phyloP scores from a whole-genome alignment of 169 alveolate genomes.

The Pseudocohnilembus persalinus region DNA sequence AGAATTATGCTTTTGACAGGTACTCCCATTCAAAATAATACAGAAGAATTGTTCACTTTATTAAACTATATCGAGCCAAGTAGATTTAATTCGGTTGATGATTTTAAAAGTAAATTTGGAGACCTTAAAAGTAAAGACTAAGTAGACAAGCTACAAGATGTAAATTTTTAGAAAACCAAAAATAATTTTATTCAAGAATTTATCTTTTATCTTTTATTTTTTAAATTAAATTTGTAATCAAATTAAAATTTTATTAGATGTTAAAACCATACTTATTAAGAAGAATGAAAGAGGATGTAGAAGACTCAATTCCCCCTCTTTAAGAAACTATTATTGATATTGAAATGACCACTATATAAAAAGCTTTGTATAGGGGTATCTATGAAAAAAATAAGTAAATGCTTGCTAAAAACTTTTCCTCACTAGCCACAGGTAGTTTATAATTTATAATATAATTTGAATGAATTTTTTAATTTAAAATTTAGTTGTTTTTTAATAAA shows the following conservation, averaged over 20 bases:
- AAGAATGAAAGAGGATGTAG: constrained; percentile 90
- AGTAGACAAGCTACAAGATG: constrained; percentile 74
- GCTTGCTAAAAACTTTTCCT: constrained; percentile 61
- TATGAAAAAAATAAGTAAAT: constrained; percentile 82
- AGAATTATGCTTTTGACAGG: constrained; percentile 88
- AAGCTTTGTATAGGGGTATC: constrained; percentile 87
- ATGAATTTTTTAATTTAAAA: too few relatives aligned
- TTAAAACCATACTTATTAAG: constrained; percentile 88
- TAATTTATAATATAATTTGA: too few relatives aligned
- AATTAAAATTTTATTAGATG: too few relatives aligned
- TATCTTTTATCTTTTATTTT: too few relatives aligned
- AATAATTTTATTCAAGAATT: not conserved
- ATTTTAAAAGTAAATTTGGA: constrained; percentile 80
- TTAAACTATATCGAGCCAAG: constrained; percentile 92
- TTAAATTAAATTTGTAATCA: too few relatives aligned
- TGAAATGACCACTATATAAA: constrained; percentile 87
- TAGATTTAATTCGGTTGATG: constrained; percentile 74
- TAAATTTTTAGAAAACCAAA: too few relatives aligned
- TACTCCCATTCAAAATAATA: constrained; percentile 91
- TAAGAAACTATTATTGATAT: constrained; percentile 92
- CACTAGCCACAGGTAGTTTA: constrained; percentile 64
- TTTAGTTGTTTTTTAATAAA: too few relatives aligned
- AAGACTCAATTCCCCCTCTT: constrained; percentile 88
- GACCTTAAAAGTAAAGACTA: constrained; percentile 75
- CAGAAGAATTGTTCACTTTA: constrained; percentile 90